Conservation (phyloP, 169 alveolate genomes). For the Plasmodium adleri region DNA sequence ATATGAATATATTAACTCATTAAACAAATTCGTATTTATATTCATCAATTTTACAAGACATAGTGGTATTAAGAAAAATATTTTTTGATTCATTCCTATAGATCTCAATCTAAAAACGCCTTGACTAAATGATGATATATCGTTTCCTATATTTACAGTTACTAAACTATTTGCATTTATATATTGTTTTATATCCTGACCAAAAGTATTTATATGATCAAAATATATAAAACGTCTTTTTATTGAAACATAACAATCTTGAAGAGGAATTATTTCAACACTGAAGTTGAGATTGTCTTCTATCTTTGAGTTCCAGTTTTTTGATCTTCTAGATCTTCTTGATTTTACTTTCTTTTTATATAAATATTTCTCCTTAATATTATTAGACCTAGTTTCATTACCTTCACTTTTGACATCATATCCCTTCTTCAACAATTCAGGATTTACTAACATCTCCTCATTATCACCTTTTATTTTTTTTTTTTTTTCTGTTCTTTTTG, state of each 20-base stretch:
- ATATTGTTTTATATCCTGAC: slow-evolving; percentile 94
- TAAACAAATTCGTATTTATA: slow-evolving; percentile 65
- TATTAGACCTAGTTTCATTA: neutral
- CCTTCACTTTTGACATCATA: neutral
- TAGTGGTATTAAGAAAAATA: slow-evolving; percentile 85
- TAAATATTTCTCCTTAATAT: neutral
- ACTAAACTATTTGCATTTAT: slow-evolving; percentile 90
- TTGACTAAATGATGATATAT: slow-evolving; percentile 93
- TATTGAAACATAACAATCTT: slow-evolving; percentile 90
- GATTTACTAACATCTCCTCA: slow-evolving; percentile 37
- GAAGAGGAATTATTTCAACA: slow-evolving; percentile 84
- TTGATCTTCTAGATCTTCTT: neutral
- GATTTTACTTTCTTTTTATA: neutral
- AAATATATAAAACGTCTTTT: slow-evolving; percentile 91
- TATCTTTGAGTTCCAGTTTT: slow-evolving; percentile 71
- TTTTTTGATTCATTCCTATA: slow-evolving; percentile 88
- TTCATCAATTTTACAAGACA: slow-evolving; percentile 86
- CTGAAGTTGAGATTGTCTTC: slow-evolving; percentile 79
- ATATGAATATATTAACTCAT: slow-evolving; percentile 3
- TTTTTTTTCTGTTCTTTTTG: slow-evolving; percentile 15
- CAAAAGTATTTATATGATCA: slow-evolving; percentile 94
- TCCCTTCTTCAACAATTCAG: neutral
- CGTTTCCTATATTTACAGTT: slow-evolving; percentile 89
- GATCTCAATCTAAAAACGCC: slow-evolving; percentile 94
- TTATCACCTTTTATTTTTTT: slow-evolving; percentile 24